Percentiles rank a stretch among this genome's conserved stretches.
Conservation (phyloP, 2,329 filamentous ascomycete species). For the Cytospora piceae region DNA sequence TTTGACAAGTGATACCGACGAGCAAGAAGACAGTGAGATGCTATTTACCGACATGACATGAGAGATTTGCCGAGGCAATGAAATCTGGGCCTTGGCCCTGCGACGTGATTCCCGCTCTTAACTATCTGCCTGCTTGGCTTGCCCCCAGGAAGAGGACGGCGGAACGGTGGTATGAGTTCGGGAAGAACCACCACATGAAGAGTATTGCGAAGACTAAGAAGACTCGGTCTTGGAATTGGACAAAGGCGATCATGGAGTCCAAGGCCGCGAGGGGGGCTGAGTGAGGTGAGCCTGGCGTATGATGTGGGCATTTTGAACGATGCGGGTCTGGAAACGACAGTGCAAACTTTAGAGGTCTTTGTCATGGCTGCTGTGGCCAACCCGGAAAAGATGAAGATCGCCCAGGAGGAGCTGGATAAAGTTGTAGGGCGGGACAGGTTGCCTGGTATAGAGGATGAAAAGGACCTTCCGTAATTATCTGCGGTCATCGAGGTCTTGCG, state of each 20-base stretch:
- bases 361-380: constrained; percentile 35
- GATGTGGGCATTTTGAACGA: constrained; percentile 40
- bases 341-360: constrained; percentile 35
- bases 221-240: constrained; percentile 38
- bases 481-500: constrained; percentile 43
- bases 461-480: constrained; percentile 41
- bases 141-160: constrained; percentile 31
- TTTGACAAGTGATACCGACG: no score
- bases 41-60: no score
- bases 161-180: constrained; percentile 5
- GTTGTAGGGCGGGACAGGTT: constrained; percentile 41
- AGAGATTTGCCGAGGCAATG: constrained; percentile 38
- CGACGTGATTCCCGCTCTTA: constrained; percentile 38
- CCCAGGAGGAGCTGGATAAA: constrained; percentile 45
- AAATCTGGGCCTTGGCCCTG: constrained; percentile 36
- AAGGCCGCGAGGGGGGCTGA: constrained; percentile 34
- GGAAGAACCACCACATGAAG: constrained; percentile 12
- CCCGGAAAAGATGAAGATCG: constrained; percentile 38
- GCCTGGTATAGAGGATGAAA: constrained; percentile 40
- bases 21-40: no score
- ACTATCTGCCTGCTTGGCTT: constrained; percentile 36
- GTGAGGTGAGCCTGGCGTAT: constrained; percentile 35
- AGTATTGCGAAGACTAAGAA: constrained; percentile 31
- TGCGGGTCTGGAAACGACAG: constrained; percentile 43
- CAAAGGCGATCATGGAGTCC: constrained; percentile 15